Conservation (phyloP, 768 basidiomycete genomes). For the Phaffia australis region DNA sequence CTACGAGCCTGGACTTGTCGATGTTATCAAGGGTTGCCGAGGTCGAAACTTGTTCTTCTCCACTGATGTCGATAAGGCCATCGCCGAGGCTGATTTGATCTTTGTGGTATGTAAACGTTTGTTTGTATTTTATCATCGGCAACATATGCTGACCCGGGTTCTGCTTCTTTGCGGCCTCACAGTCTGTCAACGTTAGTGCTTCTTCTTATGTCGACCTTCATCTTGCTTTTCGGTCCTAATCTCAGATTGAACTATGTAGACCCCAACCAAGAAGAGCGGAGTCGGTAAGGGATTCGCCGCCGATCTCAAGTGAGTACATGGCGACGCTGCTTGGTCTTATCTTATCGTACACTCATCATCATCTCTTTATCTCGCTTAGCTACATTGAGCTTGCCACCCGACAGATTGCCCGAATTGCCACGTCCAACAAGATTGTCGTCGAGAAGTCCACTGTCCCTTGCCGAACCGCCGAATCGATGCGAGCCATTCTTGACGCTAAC, state of each 20-base stretch:
- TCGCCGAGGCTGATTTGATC: slow-evolving; percentile 67
- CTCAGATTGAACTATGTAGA: slow-evolving; percentile 43
- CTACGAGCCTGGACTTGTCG: slow-evolving; percentile 92
- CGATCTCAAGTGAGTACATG: slow-evolving; percentile 74
- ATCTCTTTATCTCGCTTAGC: slow-evolving; percentile 43
- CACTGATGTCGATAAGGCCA: slow-evolving; percentile 84
- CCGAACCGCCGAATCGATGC: slow-evolving; percentile 98
- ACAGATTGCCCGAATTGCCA: slow-evolving; percentile 83
- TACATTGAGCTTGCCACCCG: slow-evolving; percentile 96
- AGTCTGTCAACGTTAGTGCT: slow-evolving; percentile 25
- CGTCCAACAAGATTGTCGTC: slow-evolving; percentile 89
- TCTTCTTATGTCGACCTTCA: neutral
- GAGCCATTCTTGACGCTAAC: slow-evolving; percentile 97
- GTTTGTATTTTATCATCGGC: neutral
- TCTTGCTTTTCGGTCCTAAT: neutral
- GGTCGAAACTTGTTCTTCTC: slow-evolving; percentile 96
- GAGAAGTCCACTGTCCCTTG: slow-evolving; percentile 99
- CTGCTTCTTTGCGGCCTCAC: neutral
- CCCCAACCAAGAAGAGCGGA: slow-evolving; percentile 81
- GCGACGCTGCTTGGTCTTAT: slow-evolving; percentile 1
- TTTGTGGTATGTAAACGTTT: slow-evolving; percentile 31
- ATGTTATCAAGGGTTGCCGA: slow-evolving; percentile 73
- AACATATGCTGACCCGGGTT: neutral
- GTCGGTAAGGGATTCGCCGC: slow-evolving; percentile 97
- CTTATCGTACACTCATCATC: too few relatives aligned